Evolutionary conservation across 306 rosid species (phyloP).

Genomic region (Dryas octopetala): DNA sequence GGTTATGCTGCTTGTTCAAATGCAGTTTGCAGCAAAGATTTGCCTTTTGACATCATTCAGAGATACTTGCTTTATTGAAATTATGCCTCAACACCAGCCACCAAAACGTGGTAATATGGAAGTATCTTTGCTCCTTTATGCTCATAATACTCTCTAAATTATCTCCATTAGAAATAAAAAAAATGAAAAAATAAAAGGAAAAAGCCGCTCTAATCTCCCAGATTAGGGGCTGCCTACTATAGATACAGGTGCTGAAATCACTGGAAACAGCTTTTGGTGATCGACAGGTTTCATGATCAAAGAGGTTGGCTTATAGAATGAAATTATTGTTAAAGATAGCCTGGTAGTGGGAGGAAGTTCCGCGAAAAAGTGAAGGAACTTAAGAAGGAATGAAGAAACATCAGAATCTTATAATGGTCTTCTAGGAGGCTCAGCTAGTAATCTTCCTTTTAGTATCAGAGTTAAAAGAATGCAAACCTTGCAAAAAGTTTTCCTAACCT

Average conservation of each 20-base stretch:
- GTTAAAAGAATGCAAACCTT: neutral
- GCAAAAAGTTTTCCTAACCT: neutral
- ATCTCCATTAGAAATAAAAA: neutral
- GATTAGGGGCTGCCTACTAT: neutral
- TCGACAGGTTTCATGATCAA: neutral
- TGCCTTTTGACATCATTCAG: conserved; percentile 87
- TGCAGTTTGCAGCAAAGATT: conserved; percentile 84
- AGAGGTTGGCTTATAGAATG: neutral
- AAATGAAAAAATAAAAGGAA: neutral
- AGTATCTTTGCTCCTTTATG: conserved; percentile 9
- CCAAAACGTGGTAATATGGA: conserved; percentile 62
- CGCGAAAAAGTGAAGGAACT: neutral
- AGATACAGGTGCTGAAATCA: neutral
- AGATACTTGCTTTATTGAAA: conserved; percentile 84
- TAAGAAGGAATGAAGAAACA: neutral
- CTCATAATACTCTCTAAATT: neutral
- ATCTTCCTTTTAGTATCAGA: too few relatives aligned
- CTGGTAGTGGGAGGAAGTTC: neutral
- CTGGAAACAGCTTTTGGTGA: neutral
- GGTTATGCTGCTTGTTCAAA: conserved; percentile 27
- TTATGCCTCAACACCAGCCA: conserved; percentile 56
- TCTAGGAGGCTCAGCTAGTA: neutral
- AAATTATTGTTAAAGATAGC: neutral
- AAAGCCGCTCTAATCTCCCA: neutral
- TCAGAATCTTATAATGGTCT: neutral